Evolutionary conservation across 805 yeast genomes (phyloP), one percentile per base, ranked within the genome.

Genomic region (Lipomyces mesembrius): DNA sequence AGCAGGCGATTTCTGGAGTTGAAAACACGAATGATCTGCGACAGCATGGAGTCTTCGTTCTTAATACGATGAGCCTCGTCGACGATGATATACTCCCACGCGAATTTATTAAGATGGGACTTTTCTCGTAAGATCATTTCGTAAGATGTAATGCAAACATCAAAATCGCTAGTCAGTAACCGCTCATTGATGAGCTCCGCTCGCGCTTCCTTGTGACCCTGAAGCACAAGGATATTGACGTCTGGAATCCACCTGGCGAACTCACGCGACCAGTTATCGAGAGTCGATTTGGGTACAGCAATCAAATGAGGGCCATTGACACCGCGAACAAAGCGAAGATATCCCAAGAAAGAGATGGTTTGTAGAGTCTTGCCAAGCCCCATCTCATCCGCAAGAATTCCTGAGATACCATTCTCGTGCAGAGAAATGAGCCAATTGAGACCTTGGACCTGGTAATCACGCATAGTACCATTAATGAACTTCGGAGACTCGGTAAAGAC

Each of bases 351-450:
- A 1, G 98, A 86, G 58, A 94, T 92, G 0, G 98, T 94, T 79
- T 94, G 99, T 64, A 95, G 81, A 4, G 99, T 94, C 78, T 94
- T 94, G 64, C 99, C 99, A 53, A 94, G 83, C 2, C 99, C 99
- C 99, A 95, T 94, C 77, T 94, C 99, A 79, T 94, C 99, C 12
- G 99, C 99, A 60, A 94, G 80, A 57, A 94, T 95, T 25, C 99
- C 99, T 9, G 96, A 89, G 56, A 94, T 83, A 73, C 89, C 85
- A 77, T 94, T 92, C 72, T 93, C 97, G 76, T 92, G 91, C 46
- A 94, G 79, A 0, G 96, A 87, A 22, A 94, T 88, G 75, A 94
- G 83, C 99, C 99, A 94, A 78, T 95, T 95, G 61, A 94, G 83
- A 60, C 99, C 99, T 75, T 92, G 97, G 37, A 94, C 82, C 79